phyloP scores from a whole-genome alignment of 2,329 filamentous ascomycete genomes.

The Sordariomycetes sp. region DNA sequence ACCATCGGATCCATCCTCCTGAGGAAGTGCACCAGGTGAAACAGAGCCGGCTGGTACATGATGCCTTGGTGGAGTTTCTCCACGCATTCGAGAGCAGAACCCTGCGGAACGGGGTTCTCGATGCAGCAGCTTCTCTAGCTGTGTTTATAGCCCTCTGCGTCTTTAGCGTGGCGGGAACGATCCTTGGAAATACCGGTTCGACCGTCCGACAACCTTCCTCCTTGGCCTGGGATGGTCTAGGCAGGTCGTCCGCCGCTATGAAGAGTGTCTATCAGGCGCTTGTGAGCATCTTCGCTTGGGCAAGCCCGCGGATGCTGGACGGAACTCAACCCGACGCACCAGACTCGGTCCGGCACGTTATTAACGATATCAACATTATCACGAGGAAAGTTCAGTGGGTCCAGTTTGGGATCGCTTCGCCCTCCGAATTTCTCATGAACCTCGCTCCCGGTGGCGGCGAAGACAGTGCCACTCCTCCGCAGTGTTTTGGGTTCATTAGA shows the following conservation, averaged over 20 bases:
- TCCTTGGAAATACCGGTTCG: conserved; percentile 32
- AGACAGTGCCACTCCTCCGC: neutral
- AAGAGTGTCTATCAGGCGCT: conserved; percentile 37
- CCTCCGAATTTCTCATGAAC: conserved; percentile 33
- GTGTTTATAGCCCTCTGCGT: conserved; percentile 42
- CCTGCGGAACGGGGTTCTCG: conserved; percentile 21
- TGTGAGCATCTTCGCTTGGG: conserved; percentile 32
- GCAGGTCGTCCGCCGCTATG: conserved; percentile 13
- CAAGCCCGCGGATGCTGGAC: conserved; percentile 30
- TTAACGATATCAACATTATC: conserved; percentile 28
- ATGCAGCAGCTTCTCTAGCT: conserved; percentile 33
- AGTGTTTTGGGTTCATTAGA: conserved; percentile 4
- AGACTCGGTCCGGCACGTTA: conserved; percentile 29
- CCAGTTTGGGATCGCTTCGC: conserved; percentile 28
- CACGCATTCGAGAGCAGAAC: conserved; percentile 35
- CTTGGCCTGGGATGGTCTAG: conserved; percentile 1
- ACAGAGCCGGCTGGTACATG: conserved; percentile 32
- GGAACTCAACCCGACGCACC: conserved; percentile 23
- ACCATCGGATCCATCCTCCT: conserved; percentile 10
- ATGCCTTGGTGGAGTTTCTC: conserved; percentile 36
- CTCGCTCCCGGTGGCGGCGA: conserved; percentile 25
- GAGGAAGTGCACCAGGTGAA: conserved; percentile 33
- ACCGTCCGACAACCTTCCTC: conserved; percentile 8
- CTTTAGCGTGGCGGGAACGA: conserved; percentile 40
- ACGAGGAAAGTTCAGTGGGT: conserved; percentile 33